Evolutionary conservation across 2,329 filamentous ascomycete genomes (phyloP).

Genomic region (Pezicula carpinea): DNA sequence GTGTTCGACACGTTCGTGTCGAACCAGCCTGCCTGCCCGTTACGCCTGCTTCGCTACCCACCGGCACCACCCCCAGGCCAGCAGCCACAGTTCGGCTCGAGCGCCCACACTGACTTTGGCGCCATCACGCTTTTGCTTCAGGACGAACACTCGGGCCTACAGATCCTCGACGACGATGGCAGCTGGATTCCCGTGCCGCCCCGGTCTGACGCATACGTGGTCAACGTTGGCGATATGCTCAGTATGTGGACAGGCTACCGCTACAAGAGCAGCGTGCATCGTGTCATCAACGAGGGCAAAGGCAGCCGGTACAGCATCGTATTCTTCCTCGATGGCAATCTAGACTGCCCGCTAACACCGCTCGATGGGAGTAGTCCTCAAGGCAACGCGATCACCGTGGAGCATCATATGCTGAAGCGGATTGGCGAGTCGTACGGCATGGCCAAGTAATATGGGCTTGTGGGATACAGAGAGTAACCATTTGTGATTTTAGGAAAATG

Average conservation of each 20-base stretch:
- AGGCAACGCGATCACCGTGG: too few species aligned
- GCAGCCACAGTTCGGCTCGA: conserved; percentile 9
- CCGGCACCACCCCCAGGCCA: background rate
- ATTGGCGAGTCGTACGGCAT: too few species aligned
- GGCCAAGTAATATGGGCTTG: too few species aligned
- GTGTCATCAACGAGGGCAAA: background rate
- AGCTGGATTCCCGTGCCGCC: conserved; percentile 38
- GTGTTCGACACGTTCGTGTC: background rate
- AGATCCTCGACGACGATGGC: conserved; percentile 39
- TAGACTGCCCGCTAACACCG: background rate
- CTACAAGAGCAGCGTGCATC: background rate
- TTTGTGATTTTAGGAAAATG: too few species aligned
- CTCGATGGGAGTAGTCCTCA: background rate
- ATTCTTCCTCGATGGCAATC: background rate
- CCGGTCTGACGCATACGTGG: conserved; percentile 37
- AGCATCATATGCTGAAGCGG: too few species aligned
- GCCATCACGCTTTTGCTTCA: conserved; percentile 48
- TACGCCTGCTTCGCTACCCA: background rate
- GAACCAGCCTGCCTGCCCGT: background rate
- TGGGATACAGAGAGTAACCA: too few species aligned
- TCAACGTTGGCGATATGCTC: conserved; percentile 43
- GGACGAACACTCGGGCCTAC: conserved; percentile 36
- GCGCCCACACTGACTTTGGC: conserved; percentile 47
- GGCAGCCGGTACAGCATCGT: background rate
- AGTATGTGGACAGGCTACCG: background rate